Base-by-base conservation (phyloP, 208 protist genomes). In the Trypanosoma theileri region DNA sequence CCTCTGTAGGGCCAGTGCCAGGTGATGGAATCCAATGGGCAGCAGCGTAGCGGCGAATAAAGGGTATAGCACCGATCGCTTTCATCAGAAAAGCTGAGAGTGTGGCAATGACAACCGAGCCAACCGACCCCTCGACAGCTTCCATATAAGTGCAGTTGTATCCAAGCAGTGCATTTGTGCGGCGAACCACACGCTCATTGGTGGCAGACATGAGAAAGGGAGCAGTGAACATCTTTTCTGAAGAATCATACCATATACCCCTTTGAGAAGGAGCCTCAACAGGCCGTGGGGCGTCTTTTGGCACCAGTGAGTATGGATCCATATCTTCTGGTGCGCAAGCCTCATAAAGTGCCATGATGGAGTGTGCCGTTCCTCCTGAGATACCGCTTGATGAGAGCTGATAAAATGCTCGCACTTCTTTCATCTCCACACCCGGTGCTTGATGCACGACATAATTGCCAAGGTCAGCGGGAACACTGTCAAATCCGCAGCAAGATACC, bases 401-500 rank as follows among this genome's bases (percentile, higher is more conserved):
- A 52, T 84, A 88, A 76, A 84, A 87, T 11, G 59, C 66, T 14
- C 63, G 65, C 35, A 95, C 84, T 24, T 73, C 44, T 55, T 44
- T 76, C 61, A 96, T 13, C n/a, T 69, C 51, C 53, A 82, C 80
- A n/a, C 64, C 71, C 6, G 77, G 78, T 9, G 76, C 63, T 19
- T 71, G 79, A 70, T 86, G 80, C 21, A 90, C 65, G 40, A 90
- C 59, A 63, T 86, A 94, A 75, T 92, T 93, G 51, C 87, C 89
- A n/a, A 97, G 26, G 72, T 98, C 93, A 9, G 79, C 71, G 10
- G 93, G 93, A 16, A 97, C 82, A 45, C 77, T 86, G 73, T 96
- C 94, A 71, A 96, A 97, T 28, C 87, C 95, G 80, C 88, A 96
- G 66, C 80, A 90, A 44, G 81, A 77, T 52, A 94, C 81, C 31